Percentiles rank a stretch among this genome's conserved stretches.
Conservation (phyloP, 345 rosid species). For the Aquilaria yunnanensis region DNA sequence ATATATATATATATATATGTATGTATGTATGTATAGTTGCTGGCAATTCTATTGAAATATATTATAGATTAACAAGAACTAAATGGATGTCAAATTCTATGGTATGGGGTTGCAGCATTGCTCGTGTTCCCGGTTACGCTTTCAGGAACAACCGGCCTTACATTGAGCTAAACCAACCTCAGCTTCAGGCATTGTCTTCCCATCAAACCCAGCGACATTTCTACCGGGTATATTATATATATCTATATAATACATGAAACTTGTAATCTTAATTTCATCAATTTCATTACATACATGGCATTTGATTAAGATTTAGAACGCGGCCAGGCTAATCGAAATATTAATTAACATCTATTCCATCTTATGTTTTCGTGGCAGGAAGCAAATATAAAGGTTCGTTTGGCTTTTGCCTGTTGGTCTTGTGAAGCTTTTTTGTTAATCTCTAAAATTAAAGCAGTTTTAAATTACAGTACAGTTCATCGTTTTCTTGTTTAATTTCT, state of each 20-base stretch:
- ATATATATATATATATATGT: too few species aligned
- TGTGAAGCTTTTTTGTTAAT: background rate
- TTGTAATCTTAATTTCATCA: background rate
- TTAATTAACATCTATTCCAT: too few species aligned
- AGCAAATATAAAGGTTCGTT: slow-evolving; percentile 73
- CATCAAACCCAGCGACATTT: slow-evolving; percentile 44
- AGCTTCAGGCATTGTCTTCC: slow-evolving; percentile 36
- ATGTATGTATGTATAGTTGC: too few species aligned
- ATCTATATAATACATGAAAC: background rate
- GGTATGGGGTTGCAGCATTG: slow-evolving; percentile 7
- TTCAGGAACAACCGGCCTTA: slow-evolving; percentile 44
- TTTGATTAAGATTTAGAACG: background rate
- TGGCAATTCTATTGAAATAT: too few species aligned
- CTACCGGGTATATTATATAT: slow-evolving; percentile 41
- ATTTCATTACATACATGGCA: background rate
- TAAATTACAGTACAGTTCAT: background rate
- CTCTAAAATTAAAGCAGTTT: background rate
- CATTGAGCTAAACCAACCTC: slow-evolving; percentile 37
- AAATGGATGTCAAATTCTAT: background rate
- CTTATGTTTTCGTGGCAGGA: slow-evolving; percentile 39
- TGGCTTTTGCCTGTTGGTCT: background rate
- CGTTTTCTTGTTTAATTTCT: background rate
- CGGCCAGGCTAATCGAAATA: background rate
- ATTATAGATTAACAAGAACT: too few species aligned
- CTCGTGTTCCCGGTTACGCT: slow-evolving; percentile 69